phyloP scores from a whole-genome alignment of 176 grass and related monocot genomes.

The Musa acuminata region DNA sequence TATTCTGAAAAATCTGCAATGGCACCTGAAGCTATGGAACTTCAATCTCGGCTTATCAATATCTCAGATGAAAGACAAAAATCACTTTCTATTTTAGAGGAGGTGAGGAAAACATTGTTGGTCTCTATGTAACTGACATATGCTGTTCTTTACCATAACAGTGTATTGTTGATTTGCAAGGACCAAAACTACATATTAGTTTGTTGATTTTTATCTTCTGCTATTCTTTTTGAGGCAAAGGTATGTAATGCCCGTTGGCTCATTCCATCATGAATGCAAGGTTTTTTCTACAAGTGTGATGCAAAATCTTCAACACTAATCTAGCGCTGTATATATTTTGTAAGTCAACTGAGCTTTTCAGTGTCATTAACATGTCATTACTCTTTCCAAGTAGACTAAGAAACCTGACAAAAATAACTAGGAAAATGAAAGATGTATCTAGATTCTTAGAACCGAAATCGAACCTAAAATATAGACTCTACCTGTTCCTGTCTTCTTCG shows the following conservation, averaged over 20 bases:
- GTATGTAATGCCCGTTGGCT: not conserved
- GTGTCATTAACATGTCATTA: not conserved
- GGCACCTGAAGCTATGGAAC: conserved; percentile 47
- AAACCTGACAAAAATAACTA: not conserved
- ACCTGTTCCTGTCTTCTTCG: not conserved
- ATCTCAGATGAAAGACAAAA: conserved; percentile 49
- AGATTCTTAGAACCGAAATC: not conserved
- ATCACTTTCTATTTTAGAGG: conserved; percentile 44
- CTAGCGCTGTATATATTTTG: not conserved
- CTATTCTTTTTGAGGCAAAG: not conserved
- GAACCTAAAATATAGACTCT: not conserved
- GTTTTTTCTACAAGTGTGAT: not conserved
- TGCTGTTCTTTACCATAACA: no score
- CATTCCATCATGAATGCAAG: not conserved
- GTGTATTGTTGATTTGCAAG: not conserved
- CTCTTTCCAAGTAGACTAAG: not conserved
- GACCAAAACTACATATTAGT: not conserved
- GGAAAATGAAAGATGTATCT: not conserved
- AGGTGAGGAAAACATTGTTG: conserved; percentile 24
- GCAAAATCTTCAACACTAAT: not conserved
- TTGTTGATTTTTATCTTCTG: not conserved
- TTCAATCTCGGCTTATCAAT: conserved; percentile 43
- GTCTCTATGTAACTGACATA: no score
- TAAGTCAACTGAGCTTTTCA: not conserved
- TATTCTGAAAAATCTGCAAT: conserved; percentile 49